Evolutionary conservation across 139 green algal species (phyloP).

Genomic region (Zygnema cylindricum): DNA sequence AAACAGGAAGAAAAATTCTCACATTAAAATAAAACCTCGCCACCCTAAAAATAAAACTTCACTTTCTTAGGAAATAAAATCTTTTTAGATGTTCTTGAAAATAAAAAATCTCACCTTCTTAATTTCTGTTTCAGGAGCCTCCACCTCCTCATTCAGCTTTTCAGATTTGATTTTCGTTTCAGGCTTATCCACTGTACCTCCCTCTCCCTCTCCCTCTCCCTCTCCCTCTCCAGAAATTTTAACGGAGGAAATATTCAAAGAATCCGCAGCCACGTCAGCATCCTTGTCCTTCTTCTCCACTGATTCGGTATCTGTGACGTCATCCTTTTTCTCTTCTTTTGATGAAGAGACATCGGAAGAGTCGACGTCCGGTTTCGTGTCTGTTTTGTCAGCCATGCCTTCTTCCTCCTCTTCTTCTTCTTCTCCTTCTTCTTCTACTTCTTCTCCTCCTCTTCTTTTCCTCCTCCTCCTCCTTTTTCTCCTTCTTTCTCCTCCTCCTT

Average conservation of each 20-base stretch:
- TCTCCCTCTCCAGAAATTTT: too few species aligned
- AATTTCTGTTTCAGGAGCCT: constrained; percentile 55
- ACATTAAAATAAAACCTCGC: background rate
- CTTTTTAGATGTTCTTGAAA: background rate
- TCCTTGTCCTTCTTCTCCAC: background rate
- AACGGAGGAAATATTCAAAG: too few species aligned
- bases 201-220: constrained; percentile 42
- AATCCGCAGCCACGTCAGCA: too few species aligned
- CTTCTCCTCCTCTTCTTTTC: too few species aligned
- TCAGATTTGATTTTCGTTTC: constrained; percentile 70
- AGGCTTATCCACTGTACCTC: constrained; percentile 67
- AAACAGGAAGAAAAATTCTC: constrained; percentile 16
- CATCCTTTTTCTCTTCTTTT: constrained; percentile 7
- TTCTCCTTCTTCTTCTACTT: too few species aligned
- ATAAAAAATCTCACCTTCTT: constrained; percentile 60
- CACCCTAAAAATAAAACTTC: constrained; percentile 16
- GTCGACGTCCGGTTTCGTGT: background rate
- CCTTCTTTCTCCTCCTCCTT: too few species aligned
- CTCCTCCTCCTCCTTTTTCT: too few species aligned
- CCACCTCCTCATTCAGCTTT: constrained; percentile 60
- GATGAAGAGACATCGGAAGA: background rate
- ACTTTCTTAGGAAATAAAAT: background rate
- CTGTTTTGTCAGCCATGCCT: too few species aligned
- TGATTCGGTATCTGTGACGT: background rate
- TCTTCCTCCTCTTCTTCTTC: too few species aligned